Evolutionary conservation across 2,329 filamentous ascomycete genomes (phyloP), one percentile per base, ranked within the genome.

Genomic region (Microdochium nivale): DNA sequence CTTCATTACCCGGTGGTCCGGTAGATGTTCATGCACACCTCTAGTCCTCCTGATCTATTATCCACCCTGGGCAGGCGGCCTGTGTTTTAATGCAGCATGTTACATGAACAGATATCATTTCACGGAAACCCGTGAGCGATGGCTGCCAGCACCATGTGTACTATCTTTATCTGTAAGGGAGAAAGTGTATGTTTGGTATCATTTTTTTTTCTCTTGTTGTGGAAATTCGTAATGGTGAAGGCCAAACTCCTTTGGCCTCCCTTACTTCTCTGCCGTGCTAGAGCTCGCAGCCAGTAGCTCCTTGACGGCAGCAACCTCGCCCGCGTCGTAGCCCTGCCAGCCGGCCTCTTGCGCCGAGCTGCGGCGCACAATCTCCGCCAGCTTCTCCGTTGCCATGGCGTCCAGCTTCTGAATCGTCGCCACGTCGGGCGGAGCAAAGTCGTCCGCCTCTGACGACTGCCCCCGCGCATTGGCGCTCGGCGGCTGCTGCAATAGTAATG

Each of bases 361-460:
- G 55, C 79, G 78, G 54, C 86, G 78, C 55, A 91, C 81, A 59
- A 94, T 91, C 64, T 92, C 87, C 1, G 80, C 78, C 14, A 95
- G 76, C 67, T 90, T 91, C 52, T 76, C 73, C 1, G 87, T 92
- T 23, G 89, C 87, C 53, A 80, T 67, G 64, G 88, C 79, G 58
- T 89, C 86, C 48, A 95, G 75, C 59, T 79, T 81, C 64, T 86
- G 76, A 10, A 90, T 70, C 1, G 80, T 85, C 48, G 72, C 70
- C 25, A 76, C 63, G 13, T 78, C 72, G 2, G 86, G 86, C 2
- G 82, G 63, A 2, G 76, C 60, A 52, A 82, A 73, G 13, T 71
- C 75, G 24, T 78, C 78, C 23, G 67, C 59, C 24, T 78, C 78
- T 9, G 66, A 61, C 53, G 72, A 70, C 57, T 74, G 79, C 51